These are phyloP conservation scores for Sphagnum tenellum DNA, from an alignment of 225 moss, liverwort and hornwort species.

Conservation along the genomic window DNA sequence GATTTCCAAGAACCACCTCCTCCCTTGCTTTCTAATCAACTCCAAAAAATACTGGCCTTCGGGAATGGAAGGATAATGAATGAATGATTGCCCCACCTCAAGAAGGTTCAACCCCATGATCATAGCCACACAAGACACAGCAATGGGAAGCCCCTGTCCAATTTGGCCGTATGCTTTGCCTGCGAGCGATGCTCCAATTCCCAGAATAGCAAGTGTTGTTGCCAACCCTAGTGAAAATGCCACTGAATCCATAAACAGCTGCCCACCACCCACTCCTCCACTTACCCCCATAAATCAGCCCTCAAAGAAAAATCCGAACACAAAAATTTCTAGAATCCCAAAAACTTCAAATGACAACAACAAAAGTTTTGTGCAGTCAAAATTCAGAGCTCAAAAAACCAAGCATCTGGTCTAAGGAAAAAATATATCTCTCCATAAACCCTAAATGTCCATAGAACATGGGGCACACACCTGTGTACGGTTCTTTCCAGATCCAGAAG, in stretches of 20 bases:
- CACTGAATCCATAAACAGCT: constrained; percentile 89
- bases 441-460: not conserved
- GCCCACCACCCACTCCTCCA: not conserved
- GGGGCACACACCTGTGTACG: constrained; percentile 60
- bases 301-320: no score
- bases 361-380: not conserved
- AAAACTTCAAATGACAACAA: not conserved
- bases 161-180: constrained; percentile 98
- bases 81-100: constrained; percentile 35
- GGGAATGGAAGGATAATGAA: no score
- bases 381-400: not conserved
- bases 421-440: no score
- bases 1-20: no score
- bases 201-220: constrained; percentile 88
- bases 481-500: constrained; percentile 90
- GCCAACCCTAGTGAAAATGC: constrained; percentile 91
- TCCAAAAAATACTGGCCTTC: no score
- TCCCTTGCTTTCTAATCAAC: no score
- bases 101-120: constrained; percentile 95
- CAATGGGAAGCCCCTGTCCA: constrained; percentile 90
- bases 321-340: constrained; percentile 1
- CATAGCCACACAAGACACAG: constrained; percentile 89
- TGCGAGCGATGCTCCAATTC: constrained; percentile 85
- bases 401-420: no score
- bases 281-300: no score